Conservation (phyloP, 1,284 basidiomycete species). For the Ustilago esculenta region DNA sequence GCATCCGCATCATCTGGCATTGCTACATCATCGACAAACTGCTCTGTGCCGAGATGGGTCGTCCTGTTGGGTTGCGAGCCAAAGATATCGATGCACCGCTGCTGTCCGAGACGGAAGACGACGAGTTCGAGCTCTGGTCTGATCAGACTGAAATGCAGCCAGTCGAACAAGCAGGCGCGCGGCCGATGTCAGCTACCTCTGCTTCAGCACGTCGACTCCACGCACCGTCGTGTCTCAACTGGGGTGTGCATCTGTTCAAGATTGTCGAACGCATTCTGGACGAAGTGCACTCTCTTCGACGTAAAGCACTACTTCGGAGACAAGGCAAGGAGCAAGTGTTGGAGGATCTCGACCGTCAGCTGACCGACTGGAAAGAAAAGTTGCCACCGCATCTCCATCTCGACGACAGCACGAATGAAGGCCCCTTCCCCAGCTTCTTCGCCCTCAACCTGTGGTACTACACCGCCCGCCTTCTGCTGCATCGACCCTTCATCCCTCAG, state of each 20-base stretch:
- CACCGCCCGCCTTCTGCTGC: constrained; percentile 52
- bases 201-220: constrained; percentile 27
- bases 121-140: constrained; percentile 69
- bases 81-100: constrained; percentile 67
- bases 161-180: neutral
- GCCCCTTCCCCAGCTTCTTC: constrained; percentile 52
- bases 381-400: constrained; percentile 50
- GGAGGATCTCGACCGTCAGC: constrained; percentile 51
- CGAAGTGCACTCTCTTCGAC: constrained; percentile 56
- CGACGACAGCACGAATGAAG: constrained; percentile 33
- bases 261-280: constrained; percentile 58
- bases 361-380: constrained; percentile 49
- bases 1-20: constrained; percentile 69
- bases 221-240: constrained; percentile 55
- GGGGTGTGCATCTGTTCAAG: constrained; percentile 55
- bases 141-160: constrained; percentile 51
- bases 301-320: constrained; percentile 52
- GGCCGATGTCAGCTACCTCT: neutral
- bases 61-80: constrained; percentile 67
- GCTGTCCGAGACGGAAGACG: constrained; percentile 67
- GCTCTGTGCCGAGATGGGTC: constrained; percentile 68
- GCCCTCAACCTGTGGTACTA: constrained; percentile 59
- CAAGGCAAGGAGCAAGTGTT: constrained; percentile 50
- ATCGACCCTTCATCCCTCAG: constrained; percentile 62
- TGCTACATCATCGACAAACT: constrained; percentile 69